Conservation (phyloP, 106 monocot genomes). For the Platanthera guangdongensis region DNA sequence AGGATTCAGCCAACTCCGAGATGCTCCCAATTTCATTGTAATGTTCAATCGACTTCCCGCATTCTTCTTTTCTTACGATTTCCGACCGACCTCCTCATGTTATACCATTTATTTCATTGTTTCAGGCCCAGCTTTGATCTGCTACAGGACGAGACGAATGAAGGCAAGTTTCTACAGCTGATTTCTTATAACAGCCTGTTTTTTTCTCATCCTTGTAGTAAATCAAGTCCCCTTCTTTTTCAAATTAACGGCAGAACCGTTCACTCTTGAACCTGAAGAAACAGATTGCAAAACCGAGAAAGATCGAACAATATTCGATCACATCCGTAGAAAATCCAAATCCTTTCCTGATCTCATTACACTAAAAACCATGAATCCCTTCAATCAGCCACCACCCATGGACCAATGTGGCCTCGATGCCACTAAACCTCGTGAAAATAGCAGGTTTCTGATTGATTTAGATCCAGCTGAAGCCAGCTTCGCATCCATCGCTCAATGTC, state of each 20-base stretch:
- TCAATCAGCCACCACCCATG: constrained; percentile 26
- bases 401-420: constrained; percentile 5
- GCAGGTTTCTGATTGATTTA: constrained; percentile 17
- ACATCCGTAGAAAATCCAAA: constrained; percentile 83
- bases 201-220: background rate
- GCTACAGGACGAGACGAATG: constrained; percentile 36
- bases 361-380: constrained; percentile 39
- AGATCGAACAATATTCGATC: constrained; percentile 55
- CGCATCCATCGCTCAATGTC: background rate
- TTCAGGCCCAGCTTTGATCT: constrained; percentile 74
- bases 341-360: constrained; percentile 41
- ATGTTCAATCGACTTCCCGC: background rate
- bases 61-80: background rate
- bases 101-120: background rate
- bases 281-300: constrained; percentile 22
- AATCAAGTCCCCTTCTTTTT: background rate
- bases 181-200: background rate
- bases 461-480: constrained; percentile 7
- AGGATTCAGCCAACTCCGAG: constrained; percentile 10
- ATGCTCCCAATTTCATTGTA: constrained; percentile 31
- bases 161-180: constrained; percentile 24
- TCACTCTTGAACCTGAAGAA: constrained; percentile 16
- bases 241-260: background rate
- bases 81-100: background rate
- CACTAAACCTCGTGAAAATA: background rate